Percentiles rank a stretch among this genome's conserved stretches.
Evolutionary conservation across 2,329 filamentous ascomycete species (phyloP).

Genomic region (Orbilia brochopaga): DNA sequence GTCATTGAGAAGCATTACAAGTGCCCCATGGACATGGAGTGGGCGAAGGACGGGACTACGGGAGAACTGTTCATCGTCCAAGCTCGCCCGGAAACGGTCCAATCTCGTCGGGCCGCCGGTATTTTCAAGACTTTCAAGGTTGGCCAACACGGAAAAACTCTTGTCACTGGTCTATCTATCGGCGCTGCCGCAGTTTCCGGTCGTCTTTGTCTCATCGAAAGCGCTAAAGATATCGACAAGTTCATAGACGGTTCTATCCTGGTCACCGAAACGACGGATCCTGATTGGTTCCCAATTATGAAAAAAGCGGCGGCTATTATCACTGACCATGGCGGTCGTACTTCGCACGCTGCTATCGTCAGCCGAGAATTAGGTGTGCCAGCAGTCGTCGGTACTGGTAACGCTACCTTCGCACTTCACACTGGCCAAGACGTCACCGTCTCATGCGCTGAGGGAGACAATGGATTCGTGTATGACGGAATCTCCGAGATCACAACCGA

Average conservation of each 20-base stretch:
- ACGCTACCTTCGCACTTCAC: slow-evolving; percentile 58
- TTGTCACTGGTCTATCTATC: slow-evolving; percentile 56
- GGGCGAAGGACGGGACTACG: slow-evolving; percentile 55
- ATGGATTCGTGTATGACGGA: slow-evolving; percentile 58
- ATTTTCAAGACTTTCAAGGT: slow-evolving; percentile 57
- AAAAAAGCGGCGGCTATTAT: slow-evolving; percentile 58
- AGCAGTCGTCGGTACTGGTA: slow-evolving; percentile 58
- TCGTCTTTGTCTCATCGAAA: slow-evolving; percentile 56
- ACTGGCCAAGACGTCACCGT: slow-evolving; percentile 58
- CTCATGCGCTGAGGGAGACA: slow-evolving; percentile 58
- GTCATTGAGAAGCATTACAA: slow-evolving; percentile 58
- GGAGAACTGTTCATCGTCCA: slow-evolving; percentile 58
- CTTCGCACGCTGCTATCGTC: slow-evolving; percentile 59
- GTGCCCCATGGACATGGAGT: slow-evolving; percentile 59
- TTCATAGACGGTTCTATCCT: slow-evolving; percentile 57
- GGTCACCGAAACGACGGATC: slow-evolving; percentile 58
- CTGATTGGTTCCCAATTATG: slow-evolving; percentile 59
- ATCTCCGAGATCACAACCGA: slow-evolving; percentile 56
- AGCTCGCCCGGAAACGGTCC: slow-evolving; percentile 58
- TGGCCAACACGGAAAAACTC: slow-evolving; percentile 54
- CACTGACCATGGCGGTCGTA: slow-evolving; percentile 58
- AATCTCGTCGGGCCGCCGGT: slow-evolving; percentile 56
- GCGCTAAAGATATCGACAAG: slow-evolving; percentile 56
- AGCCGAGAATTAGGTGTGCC: slow-evolving; percentile 59
- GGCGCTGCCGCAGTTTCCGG: slow-evolving; percentile 57